phyloP scores from a whole-genome alignment of 2,329 filamentous ascomycete genomes.

The Gremmenia infestans region DNA sequence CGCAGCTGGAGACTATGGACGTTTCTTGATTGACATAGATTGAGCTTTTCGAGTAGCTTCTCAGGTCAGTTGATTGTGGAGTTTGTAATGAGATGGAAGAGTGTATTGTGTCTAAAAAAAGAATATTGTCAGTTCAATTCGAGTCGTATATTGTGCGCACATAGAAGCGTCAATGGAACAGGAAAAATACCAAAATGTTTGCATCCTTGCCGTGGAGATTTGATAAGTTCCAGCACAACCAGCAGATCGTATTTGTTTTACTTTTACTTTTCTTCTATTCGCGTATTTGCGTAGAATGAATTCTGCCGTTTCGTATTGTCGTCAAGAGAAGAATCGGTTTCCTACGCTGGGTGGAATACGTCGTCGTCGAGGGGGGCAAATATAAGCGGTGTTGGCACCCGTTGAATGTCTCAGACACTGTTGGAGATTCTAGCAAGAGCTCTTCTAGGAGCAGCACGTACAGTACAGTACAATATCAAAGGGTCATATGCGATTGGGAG shows the following conservation, averaged over 20 bases:
- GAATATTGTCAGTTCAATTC: not conserved
- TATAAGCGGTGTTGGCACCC: not conserved
- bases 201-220: too few species aligned
- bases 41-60: slow-evolving; percentile 7
- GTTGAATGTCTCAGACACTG: not conserved
- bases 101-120: slow-evolving; percentile 12
- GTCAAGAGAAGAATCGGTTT: too few species aligned
- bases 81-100: slow-evolving; percentile 15
- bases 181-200: too few species aligned
- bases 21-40: slow-evolving; percentile 16
- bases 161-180: too few species aligned
- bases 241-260: too few species aligned
- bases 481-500: not conserved
- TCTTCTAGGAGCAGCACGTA: not conserved
- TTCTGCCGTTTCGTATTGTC: too few species aligned
- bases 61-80: slow-evolving; percentile 2
- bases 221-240: too few species aligned
- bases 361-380: too few species aligned
- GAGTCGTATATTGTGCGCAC: too few species aligned
- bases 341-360: too few species aligned
- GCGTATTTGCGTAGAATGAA: too few species aligned
- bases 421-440: not conserved
- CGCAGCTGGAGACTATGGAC: slow-evolving; percentile 8
- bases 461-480: not conserved
- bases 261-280: too few species aligned